These are phyloP conservation scores for Fusarium brevicatenulatum DNA, from an alignment of 2,329 filamentous ascomycete species.

Conservation along the genomic window DNA sequence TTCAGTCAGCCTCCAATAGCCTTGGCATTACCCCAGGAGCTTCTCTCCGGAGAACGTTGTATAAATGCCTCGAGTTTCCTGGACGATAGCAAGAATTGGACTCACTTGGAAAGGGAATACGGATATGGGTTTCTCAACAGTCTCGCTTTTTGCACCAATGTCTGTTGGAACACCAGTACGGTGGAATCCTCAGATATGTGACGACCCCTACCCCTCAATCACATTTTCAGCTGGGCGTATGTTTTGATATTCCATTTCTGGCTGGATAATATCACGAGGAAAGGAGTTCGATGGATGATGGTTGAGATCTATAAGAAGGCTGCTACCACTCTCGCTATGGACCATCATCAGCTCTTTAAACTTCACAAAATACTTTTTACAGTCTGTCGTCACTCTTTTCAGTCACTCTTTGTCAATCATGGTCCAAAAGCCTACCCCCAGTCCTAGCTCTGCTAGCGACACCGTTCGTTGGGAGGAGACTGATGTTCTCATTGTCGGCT, in stretches of 20 bases:
- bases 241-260: too few relatives aligned
- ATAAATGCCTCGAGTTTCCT: neutral
- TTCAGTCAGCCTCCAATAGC: neutral
- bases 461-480: neutral
- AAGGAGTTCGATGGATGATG: accelerated
- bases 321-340: accelerated
- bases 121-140: neutral
- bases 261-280: accelerated
- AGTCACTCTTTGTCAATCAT: neutral
- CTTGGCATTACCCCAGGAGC: neutral
- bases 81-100: neutral
- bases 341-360: neutral
- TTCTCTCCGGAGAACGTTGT: accelerated
- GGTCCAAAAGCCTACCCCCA: neutral
- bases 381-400: neutral
- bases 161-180: accelerated
- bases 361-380: accelerated
- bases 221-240: neutral
- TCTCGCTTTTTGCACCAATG: neutral
- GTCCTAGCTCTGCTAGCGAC: neutral
- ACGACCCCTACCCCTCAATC: too few relatives aligned
- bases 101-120: neutral
- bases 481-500: slow-evolving; percentile 2
- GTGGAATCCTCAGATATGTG: neutral
- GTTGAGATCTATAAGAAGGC: neutral